These are phyloP conservation scores for Inonotus hispidus DNA, from an alignment of 1,284 basidiomycete species.

Conservation along the genomic window DNA sequence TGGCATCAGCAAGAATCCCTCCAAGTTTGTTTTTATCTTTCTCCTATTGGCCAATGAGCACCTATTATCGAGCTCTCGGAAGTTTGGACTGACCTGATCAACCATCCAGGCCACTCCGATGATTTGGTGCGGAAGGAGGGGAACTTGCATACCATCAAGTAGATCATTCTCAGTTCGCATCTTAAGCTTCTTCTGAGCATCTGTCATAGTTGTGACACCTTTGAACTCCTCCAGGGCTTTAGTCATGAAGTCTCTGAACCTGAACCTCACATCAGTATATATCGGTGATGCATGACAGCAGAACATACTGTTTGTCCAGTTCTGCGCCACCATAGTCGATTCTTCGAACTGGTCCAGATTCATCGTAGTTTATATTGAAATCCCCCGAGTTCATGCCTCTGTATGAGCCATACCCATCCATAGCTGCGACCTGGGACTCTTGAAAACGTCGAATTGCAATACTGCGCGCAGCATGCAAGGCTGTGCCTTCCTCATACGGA, in stretches of 20 bases:
- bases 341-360: neutral
- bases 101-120: slow-evolving; percentile 64
- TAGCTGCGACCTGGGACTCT: neutral
- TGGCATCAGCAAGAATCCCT: slow-evolving; percentile 22
- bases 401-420: slow-evolving; percentile 4
- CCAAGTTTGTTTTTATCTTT: slow-evolving; percentile 27
- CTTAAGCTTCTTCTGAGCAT: slow-evolving; percentile 20
- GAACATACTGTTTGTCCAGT: neutral
- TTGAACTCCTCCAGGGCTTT: slow-evolving; percentile 21
- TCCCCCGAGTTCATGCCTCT: neutral
- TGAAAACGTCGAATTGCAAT: neutral
- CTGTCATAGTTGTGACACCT: slow-evolving; percentile 19
- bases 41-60: neutral
- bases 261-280: neutral
- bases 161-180: slow-evolving; percentile 36
- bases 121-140: slow-evolving; percentile 62
- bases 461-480: neutral
- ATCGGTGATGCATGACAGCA: neutral
- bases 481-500: neutral
- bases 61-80: neutral
- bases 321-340: neutral
- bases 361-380: slow-evolving; percentile 11
- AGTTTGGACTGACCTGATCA: slow-evolving; percentile 9
- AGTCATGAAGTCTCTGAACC: slow-evolving; percentile 20
- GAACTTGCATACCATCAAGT: slow-evolving; percentile 59